phyloP scores from a whole-genome alignment of 768 basidiomycete species.

The Dentipellis sp. region DNA sequence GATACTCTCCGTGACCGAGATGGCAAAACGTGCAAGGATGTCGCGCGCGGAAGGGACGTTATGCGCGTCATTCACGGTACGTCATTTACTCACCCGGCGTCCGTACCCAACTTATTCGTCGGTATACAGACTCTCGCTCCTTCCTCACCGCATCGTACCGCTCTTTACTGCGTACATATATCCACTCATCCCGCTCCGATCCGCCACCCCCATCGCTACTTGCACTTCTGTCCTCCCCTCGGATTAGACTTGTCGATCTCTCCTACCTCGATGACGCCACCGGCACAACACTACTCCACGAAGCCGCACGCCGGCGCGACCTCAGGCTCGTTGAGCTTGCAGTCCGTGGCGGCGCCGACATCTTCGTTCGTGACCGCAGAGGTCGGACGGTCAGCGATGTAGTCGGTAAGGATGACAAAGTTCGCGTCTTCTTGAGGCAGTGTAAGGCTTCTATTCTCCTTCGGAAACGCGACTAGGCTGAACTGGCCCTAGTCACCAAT shows the following conservation, averaged over 20 bases:
- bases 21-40: constrained; percentile 62
- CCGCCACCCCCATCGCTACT: constrained; percentile 33
- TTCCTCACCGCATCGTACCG: constrained; percentile 69
- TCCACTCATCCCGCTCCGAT: constrained; percentile 42
- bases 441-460: constrained; percentile 37
- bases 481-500: constrained; percentile 50
- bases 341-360: constrained; percentile 79
- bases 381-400: constrained; percentile 65
- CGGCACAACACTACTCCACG: constrained; percentile 76
- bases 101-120: neutral
- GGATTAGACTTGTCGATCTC: constrained; percentile 65
- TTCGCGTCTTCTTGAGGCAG: constrained; percentile 76
- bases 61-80: constrained; percentile 60
- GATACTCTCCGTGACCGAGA: constrained; percentile 63
- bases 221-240: constrained; percentile 56
- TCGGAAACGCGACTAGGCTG: neutral
- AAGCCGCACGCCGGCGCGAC: constrained; percentile 77
- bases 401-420: constrained; percentile 69
- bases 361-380: constrained; percentile 72
- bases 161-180: constrained; percentile 63
- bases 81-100: constrained; percentile 8
- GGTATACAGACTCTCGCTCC: constrained; percentile 56
- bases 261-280: constrained; percentile 72
- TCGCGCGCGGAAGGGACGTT: constrained; percentile 62
- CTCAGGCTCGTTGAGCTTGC: constrained; percentile 76